Conservation (phyloP, 768 basidiomycete species). For the Suillus weaverae region DNA sequence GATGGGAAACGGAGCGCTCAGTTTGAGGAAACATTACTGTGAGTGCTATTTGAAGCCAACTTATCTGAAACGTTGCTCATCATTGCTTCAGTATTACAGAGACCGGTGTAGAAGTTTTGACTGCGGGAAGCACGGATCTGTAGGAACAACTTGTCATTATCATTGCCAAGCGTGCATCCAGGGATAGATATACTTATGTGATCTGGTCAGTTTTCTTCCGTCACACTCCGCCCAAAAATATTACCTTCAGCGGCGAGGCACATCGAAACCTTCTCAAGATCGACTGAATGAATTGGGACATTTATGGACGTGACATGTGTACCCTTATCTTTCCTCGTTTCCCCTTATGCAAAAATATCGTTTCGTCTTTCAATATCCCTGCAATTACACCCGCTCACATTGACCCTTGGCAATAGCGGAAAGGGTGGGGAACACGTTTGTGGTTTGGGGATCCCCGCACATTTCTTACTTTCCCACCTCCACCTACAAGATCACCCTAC, state of each 20-base stretch:
- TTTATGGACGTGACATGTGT: conserved; percentile 29
- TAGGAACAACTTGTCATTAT: conserved; percentile 11
- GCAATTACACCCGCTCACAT: conserved; percentile 19
- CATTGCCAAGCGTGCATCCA: neutral
- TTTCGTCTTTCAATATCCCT: conserved; percentile 15
- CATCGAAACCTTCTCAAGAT: conserved; percentile 23
- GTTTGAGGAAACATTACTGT: conserved; percentile 97
- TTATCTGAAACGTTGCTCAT: neutral
- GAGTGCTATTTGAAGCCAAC: conserved; percentile 32
- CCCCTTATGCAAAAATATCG: conserved; percentile 27
- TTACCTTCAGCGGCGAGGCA: conserved; percentile 24
- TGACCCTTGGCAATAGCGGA: conserved; percentile 30
- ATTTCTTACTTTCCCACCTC: conserved; percentile 25
- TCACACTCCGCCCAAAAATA: conserved; percentile 17
- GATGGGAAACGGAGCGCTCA: conserved; percentile 94
- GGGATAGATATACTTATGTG: neutral
- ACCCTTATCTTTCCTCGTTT: conserved; percentile 30
- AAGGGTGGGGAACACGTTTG: conserved; percentile 24
- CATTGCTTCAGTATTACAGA: conserved; percentile 73
- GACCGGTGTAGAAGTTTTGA: conserved; percentile 85
- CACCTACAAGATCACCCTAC: conserved; percentile 14
- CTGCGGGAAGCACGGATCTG: conserved; percentile 45
- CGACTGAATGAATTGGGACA: conserved; percentile 12
- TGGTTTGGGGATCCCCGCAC: conserved; percentile 19
- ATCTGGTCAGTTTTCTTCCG: conserved; percentile 8